Conservation (phyloP, 495 filamentous ascomycete genomes). For the Clavariopsis aquatica region DNA sequence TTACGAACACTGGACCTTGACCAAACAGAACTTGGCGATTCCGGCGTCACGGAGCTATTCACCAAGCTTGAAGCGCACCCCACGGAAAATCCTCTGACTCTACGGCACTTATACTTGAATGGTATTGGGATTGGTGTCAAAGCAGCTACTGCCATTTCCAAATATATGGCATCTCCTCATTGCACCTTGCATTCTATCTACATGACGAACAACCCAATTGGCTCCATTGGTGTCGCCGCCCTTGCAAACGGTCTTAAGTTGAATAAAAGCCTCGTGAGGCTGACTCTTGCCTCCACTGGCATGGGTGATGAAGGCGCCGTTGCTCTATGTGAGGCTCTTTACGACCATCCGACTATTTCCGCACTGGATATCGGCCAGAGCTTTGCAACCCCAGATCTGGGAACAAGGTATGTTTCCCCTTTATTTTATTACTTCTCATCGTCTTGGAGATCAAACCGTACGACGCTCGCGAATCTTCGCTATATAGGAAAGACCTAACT, state of each 20-base stretch:
- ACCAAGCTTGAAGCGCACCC: conserved; percentile 28
- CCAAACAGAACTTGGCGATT: conserved; percentile 48
- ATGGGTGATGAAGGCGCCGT: conserved; percentile 36
- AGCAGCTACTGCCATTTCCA: conserved; percentile 39
- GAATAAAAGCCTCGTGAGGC: conserved; percentile 39
- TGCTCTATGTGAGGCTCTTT: conserved; percentile 36
- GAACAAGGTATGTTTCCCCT: conserved; percentile 43
- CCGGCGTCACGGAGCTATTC: conserved; percentile 44
- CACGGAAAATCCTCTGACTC: conserved; percentile 25
- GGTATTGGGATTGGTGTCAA: conserved; percentile 42
- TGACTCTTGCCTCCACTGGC: conserved; percentile 42
- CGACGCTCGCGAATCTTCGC: too few species aligned
- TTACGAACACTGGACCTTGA: conserved; percentile 49
- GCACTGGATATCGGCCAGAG: conserved; percentile 44
- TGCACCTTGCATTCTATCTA: conserved; percentile 44
- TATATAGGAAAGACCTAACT: too few species aligned
- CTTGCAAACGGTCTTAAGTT: conserved; percentile 39
- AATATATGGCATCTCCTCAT: conserved; percentile 39
- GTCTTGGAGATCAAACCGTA: too few species aligned
- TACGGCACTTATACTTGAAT: conserved; percentile 48
- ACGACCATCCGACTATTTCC: conserved; percentile 28
- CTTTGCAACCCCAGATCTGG: conserved; percentile 45
- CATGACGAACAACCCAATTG: conserved; percentile 44
- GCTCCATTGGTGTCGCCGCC: conserved; percentile 29
- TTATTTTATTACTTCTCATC: conserved; percentile 9